These are phyloP conservation scores for Neckera pumila DNA, from an alignment of 225 moss, liverwort and hornwort species.

Conservation along the genomic window DNA sequence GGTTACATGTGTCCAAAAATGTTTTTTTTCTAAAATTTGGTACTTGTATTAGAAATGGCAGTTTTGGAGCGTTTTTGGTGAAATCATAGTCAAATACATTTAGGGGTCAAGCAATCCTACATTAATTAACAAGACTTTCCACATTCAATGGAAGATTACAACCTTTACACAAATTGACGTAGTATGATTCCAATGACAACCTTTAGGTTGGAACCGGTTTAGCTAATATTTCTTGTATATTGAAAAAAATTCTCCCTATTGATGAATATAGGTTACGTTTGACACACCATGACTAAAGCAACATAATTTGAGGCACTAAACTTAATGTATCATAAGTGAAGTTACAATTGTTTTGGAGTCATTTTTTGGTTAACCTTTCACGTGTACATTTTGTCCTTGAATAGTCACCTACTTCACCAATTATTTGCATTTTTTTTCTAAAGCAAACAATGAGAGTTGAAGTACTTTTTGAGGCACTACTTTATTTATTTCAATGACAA, in stretches of 20 bases:
- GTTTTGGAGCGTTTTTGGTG: too few relatives aligned
- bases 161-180: accelerated
- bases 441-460: background rate
- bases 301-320: background rate
- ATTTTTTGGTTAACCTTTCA: background rate
- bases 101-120: accelerated
- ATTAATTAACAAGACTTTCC: accelerated
- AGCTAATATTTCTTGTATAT: background rate
- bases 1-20: too few relatives aligned
- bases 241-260: background rate
- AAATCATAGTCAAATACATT: too few relatives aligned
- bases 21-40: too few relatives aligned
- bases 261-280: background rate
- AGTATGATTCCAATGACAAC: accelerated
- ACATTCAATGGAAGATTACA: background rate
- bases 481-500: background rate
- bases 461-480: too few relatives aligned
- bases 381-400: too few relatives aligned
- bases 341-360: too few relatives aligned
- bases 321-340: background rate
- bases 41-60: too few relatives aligned
- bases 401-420: too few relatives aligned
- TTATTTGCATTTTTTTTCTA: too few relatives aligned
- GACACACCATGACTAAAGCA: accelerated
- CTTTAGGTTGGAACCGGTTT: background rate